A percentile compares a stretch with the other conserved stretches of the same genome.
Conservation (phyloP, 768 basidiomycete genomes). For the Tylopilus plumbeoviolaceoides region DNA sequence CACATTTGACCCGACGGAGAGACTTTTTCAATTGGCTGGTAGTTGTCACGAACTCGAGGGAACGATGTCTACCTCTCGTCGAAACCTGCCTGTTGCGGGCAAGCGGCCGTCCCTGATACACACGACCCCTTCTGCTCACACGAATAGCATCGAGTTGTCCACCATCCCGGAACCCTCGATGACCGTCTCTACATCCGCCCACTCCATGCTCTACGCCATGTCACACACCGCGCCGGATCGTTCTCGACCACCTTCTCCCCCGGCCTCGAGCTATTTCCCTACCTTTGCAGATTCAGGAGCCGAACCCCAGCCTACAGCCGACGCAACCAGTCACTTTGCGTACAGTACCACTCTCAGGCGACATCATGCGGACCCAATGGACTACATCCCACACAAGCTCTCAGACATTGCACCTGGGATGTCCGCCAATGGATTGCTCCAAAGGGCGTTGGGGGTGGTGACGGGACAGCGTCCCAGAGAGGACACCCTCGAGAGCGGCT, state of each 20-base stretch:
- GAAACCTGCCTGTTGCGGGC: conserved; percentile 10
- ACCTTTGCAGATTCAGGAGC: conserved; percentile 45
- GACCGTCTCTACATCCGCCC: conserved; percentile 21
- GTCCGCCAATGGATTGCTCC: conserved; percentile 51
- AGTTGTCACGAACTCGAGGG: background rate
- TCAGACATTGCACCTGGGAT: conserved; percentile 31
- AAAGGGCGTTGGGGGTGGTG: conserved; percentile 34
- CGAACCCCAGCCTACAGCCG: conserved; percentile 57
- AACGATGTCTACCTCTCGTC: conserved; percentile 29
- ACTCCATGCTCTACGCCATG: conserved; percentile 15
- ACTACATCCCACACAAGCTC: conserved; percentile 38
- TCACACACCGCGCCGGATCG: conserved; percentile 17
- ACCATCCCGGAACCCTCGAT: conserved; percentile 12
- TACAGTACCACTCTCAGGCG: conserved; percentile 78
- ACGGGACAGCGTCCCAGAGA: conserved; percentile 23
- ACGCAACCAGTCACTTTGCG: conserved; percentile 71
- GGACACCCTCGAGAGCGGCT: conserved; percentile 37
- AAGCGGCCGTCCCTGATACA: conserved; percentile 18
- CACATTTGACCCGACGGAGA: background rate
- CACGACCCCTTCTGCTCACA: conserved; percentile 6
- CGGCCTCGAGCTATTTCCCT: conserved; percentile 79
- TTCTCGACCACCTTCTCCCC: conserved; percentile 51
- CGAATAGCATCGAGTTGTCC: conserved; percentile 16
- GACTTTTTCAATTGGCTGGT: background rate
- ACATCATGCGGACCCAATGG: conserved; percentile 47